A percentile compares a stretch with the other conserved stretches of the same genome.
Evolutionary conservation across 1,284 basidiomycete species (phyloP).

Genomic region (Cutaneotrichosporon sp.): DNA sequence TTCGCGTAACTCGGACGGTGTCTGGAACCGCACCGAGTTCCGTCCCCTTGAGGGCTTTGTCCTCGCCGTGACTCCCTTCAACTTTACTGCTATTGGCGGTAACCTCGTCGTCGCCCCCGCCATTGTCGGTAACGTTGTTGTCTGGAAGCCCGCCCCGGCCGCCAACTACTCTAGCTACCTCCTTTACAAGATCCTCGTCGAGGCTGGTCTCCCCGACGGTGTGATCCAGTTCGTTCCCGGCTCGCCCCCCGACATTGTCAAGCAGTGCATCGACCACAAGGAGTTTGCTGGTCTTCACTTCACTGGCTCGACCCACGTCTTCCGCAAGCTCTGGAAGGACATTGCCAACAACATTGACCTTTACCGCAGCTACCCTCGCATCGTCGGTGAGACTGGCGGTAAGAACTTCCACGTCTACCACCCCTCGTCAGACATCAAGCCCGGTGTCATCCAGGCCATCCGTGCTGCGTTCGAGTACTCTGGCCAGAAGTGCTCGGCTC

Average conservation of each 20-base stretch:
- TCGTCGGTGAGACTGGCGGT: constrained; percentile 79
- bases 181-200: constrained; percentile 83
- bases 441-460: constrained; percentile 84
- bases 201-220: constrained; percentile 89
- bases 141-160: constrained; percentile 97
- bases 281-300: constrained; percentile 91
- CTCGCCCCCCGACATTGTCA: constrained; percentile 74
- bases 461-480: constrained; percentile 95
- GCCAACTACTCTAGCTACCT: constrained; percentile 96
- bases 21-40: constrained; percentile 97
- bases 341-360: constrained; percentile 83
- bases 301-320: constrained; percentile 92
- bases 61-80: constrained; percentile 95
- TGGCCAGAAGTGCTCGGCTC: constrained; percentile 94
- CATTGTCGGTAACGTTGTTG: constrained; percentile 87
- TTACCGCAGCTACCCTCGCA: constrained; percentile 85
- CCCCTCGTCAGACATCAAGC: constrained; percentile 77
- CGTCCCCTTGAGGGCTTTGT: constrained; percentile 96
- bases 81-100: constrained; percentile 95
- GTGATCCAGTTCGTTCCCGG: constrained; percentile 98
- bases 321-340: constrained; percentile 94
- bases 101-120: constrained; percentile 84
- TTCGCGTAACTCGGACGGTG: constrained; percentile 75
- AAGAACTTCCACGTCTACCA: constrained; percentile 99
- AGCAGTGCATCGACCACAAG: constrained; percentile 74